These are phyloP conservation scores for Cercospora sp. DNA, from an alignment of 2,329 filamentous ascomycete genomes.

Conservation along the genomic window DNA sequence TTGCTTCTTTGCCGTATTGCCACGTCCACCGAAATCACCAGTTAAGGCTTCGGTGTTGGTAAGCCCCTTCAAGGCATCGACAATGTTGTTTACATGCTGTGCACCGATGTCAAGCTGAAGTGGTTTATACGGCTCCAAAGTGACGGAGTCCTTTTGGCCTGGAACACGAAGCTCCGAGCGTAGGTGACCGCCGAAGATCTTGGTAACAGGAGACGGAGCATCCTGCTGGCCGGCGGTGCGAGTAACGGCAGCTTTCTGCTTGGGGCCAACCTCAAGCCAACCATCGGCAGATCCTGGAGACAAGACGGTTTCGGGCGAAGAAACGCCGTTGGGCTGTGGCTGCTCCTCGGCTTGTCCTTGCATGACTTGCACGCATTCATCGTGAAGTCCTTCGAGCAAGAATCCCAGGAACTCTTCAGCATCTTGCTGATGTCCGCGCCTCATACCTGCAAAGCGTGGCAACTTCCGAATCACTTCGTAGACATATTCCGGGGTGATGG, in stretches of 20 bases:
- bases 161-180: constrained; percentile 86
- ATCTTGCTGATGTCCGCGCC: constrained; percentile 95
- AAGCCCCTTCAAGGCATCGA: constrained; percentile 83
- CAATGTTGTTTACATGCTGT: constrained; percentile 81
- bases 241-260: constrained; percentile 83
- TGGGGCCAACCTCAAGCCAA: constrained; percentile 94
- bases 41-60: constrained; percentile 82
- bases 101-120: constrained; percentile 92
- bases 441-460: constrained; percentile 88
- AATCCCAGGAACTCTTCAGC: constrained; percentile 96
- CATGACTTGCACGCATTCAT: constrained; percentile 83
- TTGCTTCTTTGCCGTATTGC: constrained; percentile 80
- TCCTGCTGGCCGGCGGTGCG: constrained; percentile 69
- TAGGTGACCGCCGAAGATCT: constrained; percentile 89
- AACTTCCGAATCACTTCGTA: constrained; percentile 88
- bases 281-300: constrained; percentile 51
- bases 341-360: constrained; percentile 33
- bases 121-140: constrained; percentile 88
- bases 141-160: constrained; percentile 86
- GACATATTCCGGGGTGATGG: constrained; percentile 90
- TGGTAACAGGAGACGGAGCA: constrained; percentile 72
- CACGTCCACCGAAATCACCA: constrained; percentile 78
- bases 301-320: constrained; percentile 49
- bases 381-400: constrained; percentile 85
- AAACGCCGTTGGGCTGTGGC: constrained; percentile 32